Conservation (phyloP, 2,329 filamentous ascomycete species). For the Lachnellula hyalina region DNA sequence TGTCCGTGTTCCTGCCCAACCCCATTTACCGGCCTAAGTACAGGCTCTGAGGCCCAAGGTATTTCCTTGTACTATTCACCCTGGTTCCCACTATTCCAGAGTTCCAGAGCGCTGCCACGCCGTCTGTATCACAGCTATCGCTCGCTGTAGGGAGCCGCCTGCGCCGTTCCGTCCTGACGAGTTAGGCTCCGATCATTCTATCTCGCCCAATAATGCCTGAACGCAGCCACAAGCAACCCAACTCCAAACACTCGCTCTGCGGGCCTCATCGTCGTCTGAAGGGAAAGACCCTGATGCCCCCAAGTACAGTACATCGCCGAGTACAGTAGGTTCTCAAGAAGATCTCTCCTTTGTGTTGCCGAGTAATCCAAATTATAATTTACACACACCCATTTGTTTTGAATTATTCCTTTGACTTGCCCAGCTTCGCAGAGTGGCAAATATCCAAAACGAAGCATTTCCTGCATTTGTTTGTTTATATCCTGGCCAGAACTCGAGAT, state of each 20-base stretch:
- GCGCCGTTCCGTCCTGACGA: neutral
- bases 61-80: neutral
- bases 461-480: constrained; percentile 3
- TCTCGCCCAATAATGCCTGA: constrained; percentile 12
- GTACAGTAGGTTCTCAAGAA: neutral
- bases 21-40: neutral
- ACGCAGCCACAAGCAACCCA: neutral
- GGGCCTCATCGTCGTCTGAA: neutral
- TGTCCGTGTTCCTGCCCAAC: constrained; percentile 2
- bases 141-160: constrained; percentile 1
- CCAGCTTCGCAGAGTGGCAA: constrained; percentile 11
- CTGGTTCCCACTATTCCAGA: neutral
- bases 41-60: neutral
- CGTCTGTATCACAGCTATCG: neutral
- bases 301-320: neutral
- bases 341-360: neutral
- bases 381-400: neutral
- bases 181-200: constrained; percentile 1
- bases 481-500: constrained; percentile 13
- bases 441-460: constrained; percentile 2
- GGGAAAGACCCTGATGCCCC: neutral
- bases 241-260: neutral
- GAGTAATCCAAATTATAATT: neutral
- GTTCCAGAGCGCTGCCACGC: neutral
- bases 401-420: neutral